Evolutionary conservation across 768 basidiomycete genomes (phyloP).

Genomic region (Coprinopsis marcescibilis): DNA sequence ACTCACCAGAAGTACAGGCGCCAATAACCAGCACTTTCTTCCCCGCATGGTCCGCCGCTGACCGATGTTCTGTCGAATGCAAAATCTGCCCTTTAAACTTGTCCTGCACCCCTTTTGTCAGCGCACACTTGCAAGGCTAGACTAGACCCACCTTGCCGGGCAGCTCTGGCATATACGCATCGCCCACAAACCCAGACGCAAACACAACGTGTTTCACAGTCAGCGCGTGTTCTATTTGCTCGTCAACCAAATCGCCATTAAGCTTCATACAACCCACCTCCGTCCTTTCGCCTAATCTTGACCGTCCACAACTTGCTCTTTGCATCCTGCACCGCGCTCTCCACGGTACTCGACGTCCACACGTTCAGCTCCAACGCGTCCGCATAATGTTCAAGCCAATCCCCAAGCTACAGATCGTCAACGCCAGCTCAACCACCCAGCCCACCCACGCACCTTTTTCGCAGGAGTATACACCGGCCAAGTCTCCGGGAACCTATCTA

Average conservation of each 20-base stretch:
- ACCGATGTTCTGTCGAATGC: slow-evolving; percentile 47
- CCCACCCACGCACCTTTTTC: slow-evolving; percentile 17
- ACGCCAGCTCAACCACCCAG: neutral
- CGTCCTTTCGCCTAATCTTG: slow-evolving; percentile 29
- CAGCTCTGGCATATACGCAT: slow-evolving; percentile 38
- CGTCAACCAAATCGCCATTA: too few species aligned
- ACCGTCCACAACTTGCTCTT: slow-evolving; percentile 36
- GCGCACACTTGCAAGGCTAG: neutral
- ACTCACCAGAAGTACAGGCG: slow-evolving; percentile 45
- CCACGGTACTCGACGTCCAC: slow-evolving; percentile 41
- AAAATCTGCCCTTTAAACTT: slow-evolving; percentile 43
- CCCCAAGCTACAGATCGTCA: slow-evolving; percentile 19
- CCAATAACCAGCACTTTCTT: slow-evolving; percentile 54
- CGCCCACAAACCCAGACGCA: slow-evolving; percentile 47
- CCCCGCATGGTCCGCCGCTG: slow-evolving; percentile 41
- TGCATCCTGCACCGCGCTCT: slow-evolving; percentile 28
- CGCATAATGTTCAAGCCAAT: slow-evolving; percentile 29
- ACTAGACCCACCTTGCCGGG: slow-evolving; percentile 31
- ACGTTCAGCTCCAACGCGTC: slow-evolving; percentile 39
- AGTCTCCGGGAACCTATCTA: slow-evolving; percentile 24
- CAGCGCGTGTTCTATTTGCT: slow-evolving; percentile 31
- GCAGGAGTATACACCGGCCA: slow-evolving; percentile 28
- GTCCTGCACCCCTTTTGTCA: slow-evolving; percentile 22
- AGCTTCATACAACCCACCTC: slow-evolving; percentile 14
- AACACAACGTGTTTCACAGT: slow-evolving; percentile 46